These are phyloP conservation scores for Lactarius trivialis DNA, from an alignment of 768 basidiomycete genomes.

Conservation along the genomic window DNA sequence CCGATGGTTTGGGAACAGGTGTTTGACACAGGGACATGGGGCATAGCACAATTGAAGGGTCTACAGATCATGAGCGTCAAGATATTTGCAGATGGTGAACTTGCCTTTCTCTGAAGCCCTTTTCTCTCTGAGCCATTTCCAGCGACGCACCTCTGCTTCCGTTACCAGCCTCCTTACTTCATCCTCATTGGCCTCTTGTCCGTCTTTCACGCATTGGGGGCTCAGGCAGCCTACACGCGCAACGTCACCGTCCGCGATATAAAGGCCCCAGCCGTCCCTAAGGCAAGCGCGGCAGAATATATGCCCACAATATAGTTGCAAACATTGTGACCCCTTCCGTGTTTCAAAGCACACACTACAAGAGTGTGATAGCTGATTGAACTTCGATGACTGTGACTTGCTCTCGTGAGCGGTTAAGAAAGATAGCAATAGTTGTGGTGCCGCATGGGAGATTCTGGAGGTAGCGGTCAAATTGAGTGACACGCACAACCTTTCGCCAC, in stretches of 20 bases:
- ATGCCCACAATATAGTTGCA: constrained; percentile 65
- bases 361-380: constrained; percentile 56
- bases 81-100: neutral
- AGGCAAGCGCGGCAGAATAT: constrained; percentile 82
- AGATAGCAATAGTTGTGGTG: constrained; percentile 46
- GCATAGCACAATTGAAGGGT: constrained; percentile 76
- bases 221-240: constrained; percentile 76
- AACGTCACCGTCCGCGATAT: constrained; percentile 74
- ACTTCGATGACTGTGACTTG: constrained; percentile 42
- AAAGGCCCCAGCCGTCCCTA: constrained; percentile 74
- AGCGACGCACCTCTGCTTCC: constrained; percentile 57
- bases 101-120: constrained; percentile 64
- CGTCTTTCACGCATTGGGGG: constrained; percentile 64
- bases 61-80: constrained; percentile 31
- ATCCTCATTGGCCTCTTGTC: constrained; percentile 55
- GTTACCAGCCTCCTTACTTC: constrained; percentile 69
- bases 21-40: constrained; percentile 76
- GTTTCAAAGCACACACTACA: constrained; percentile 75
- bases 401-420: constrained; percentile 45
- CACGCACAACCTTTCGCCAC: neutral
- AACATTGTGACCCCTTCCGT: constrained; percentile 68
- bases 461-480: neutral
- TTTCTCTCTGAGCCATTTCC: constrained; percentile 74
- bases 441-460: constrained; percentile 48
- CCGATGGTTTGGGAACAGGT: constrained; percentile 56